phyloP scores from a whole-genome alignment of 805 yeast genomes.

The Pichia gijzeniarum region DNA sequence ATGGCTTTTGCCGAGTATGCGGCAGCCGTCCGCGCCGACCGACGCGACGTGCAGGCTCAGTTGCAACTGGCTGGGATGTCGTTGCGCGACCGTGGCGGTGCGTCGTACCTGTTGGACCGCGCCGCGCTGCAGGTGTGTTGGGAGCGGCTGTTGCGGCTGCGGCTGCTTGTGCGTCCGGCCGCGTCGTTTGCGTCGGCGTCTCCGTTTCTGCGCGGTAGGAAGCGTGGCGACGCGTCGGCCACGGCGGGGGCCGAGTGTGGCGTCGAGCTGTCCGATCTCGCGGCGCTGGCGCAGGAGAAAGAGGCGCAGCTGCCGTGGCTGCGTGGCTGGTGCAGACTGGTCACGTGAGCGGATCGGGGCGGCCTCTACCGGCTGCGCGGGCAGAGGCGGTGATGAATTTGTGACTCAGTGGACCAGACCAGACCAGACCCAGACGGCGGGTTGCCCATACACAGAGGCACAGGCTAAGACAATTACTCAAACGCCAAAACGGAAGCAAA shows the following conservation, averaged over 20 bases:
- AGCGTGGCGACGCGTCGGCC: too few relatives aligned
- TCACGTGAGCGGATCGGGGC: too few relatives aligned
- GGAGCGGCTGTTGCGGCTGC: constrained; percentile 15
- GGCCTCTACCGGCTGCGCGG: too few relatives aligned
- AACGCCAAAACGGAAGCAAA: too few relatives aligned
- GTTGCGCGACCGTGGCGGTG: constrained; percentile 1
- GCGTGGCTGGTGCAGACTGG: too few relatives aligned
- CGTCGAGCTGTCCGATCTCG: constrained; percentile 11
- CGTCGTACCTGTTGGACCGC: constrained; percentile 5
- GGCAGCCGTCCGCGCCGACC: constrained; percentile 42
- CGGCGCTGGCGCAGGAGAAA: background rate
- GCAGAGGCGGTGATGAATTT: background rate
- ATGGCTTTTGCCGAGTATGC: constrained; percentile 70
- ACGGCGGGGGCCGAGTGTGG: constrained; percentile 5
- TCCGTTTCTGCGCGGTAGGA: too few relatives aligned
- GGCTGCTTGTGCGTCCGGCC: constrained; percentile 5
- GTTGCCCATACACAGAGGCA: too few relatives aligned
- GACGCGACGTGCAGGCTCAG: constrained; percentile 27
- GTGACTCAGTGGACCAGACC: too few relatives aligned
- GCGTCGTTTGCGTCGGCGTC: too few relatives aligned
- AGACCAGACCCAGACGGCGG: too few relatives aligned
- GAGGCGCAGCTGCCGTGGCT: background rate
- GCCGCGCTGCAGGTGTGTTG: constrained; percentile 15
- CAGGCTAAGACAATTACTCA: too few relatives aligned
- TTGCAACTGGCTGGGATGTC: constrained; percentile 16